Percentiles rank a stretch among this genome's conserved stretches.
These are phyloP conservation scores for Pyrus bretschneideri DNA, from an alignment of 306 rosid species.

Conservation along the genomic window DNA sequence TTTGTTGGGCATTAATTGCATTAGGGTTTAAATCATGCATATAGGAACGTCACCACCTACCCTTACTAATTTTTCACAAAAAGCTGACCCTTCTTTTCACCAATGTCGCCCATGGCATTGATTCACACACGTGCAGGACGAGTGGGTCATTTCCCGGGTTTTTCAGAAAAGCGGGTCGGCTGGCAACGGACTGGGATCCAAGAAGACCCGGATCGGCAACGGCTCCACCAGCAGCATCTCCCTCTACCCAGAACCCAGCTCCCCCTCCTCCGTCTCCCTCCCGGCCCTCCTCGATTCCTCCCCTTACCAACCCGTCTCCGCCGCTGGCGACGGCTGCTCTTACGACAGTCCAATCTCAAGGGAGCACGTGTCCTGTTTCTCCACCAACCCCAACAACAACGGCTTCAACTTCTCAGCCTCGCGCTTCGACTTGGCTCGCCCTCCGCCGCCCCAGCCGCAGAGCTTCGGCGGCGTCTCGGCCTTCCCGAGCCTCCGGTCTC, in stretches of 20 bases:
- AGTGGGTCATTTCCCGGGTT: constrained; percentile 95
- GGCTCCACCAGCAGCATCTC: constrained; percentile 9
- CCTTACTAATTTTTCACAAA: neutral
- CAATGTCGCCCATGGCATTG: neutral
- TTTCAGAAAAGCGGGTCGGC: constrained; percentile 53
- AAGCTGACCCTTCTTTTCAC: neutral
- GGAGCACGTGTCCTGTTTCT: constrained; percentile 99
- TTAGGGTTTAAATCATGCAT: neutral
- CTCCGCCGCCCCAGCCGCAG: constrained; percentile 15
- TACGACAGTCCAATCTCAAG: constrained; percentile 37
- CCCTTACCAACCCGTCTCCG: constrained; percentile 22
- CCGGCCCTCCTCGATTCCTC: constrained; percentile 87
- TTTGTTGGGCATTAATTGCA: neutral
- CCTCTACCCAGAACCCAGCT: constrained; percentile 57
- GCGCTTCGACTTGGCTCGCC: constrained; percentile 21
- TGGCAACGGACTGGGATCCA: constrained; percentile 28
- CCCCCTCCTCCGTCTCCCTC: constrained; percentile 77
- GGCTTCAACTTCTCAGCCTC: constrained; percentile 20
- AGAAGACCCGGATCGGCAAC: constrained; percentile 34
- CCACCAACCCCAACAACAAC: constrained; percentile 48
- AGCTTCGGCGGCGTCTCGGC: constrained; percentile 42
- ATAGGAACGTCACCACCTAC: neutral
- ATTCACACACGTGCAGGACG: constrained; percentile 42
- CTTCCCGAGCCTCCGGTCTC: constrained; percentile 75
- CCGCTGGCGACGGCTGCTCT: constrained; percentile 38